A percentile compares a stretch with the other conserved stretches of the same genome.
Evolutionary conservation across 805 yeast species (phyloP).

Genomic region (Kurtzmaniella fragi): DNA sequence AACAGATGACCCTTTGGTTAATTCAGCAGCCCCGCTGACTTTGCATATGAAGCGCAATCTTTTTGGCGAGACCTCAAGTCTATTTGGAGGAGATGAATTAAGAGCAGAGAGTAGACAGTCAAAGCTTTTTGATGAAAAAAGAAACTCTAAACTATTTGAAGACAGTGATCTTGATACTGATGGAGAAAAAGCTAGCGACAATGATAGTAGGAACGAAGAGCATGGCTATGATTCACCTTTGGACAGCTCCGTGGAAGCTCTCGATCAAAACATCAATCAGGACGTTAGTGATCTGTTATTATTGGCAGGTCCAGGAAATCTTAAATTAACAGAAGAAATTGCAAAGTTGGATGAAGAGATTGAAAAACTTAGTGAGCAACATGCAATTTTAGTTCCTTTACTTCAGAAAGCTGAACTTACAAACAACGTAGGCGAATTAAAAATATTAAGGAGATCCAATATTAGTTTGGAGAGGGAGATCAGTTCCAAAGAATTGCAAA

Average conservation of each 20-base stretch:
- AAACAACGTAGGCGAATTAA: slow-evolving; percentile 64
- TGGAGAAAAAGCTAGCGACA: slow-evolving; percentile 1
- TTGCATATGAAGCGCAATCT: slow-evolving; percentile 11
- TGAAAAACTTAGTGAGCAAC: slow-evolving; percentile 54
- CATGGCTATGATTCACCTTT: background rate
- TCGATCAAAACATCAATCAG: too few species aligned
- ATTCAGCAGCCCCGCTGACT: background rate
- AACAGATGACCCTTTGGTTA: background rate
- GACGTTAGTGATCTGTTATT: slow-evolving; percentile 10
- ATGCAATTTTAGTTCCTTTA: slow-evolving; percentile 60
- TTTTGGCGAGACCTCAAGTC: slow-evolving; percentile 21
- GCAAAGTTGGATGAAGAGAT: slow-evolving; percentile 53
- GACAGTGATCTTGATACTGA: slow-evolving; percentile 6
- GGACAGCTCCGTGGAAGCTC: too few species aligned
- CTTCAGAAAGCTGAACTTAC: slow-evolving; percentile 80
- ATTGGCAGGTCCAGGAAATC: slow-evolving; percentile 65
- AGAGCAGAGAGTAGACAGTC: slow-evolving; percentile 1
- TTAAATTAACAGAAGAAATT: slow-evolving; percentile 64
- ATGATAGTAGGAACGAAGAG: slow-evolving; percentile 1
- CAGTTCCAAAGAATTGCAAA: slow-evolving; percentile 65
- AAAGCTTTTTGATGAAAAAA: slow-evolving; percentile 1
- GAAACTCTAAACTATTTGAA: slow-evolving; percentile 30
- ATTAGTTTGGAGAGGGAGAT: slow-evolving; percentile 65
- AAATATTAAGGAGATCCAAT: slow-evolving; percentile 64
- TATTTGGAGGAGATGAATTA: slow-evolving; percentile 24